A percentile compares a stretch with the other conserved stretches of the same genome.
phyloP scores from a whole-genome alignment of 768 basidiomycete species.

The Hysterangium stoloniferum region DNA sequence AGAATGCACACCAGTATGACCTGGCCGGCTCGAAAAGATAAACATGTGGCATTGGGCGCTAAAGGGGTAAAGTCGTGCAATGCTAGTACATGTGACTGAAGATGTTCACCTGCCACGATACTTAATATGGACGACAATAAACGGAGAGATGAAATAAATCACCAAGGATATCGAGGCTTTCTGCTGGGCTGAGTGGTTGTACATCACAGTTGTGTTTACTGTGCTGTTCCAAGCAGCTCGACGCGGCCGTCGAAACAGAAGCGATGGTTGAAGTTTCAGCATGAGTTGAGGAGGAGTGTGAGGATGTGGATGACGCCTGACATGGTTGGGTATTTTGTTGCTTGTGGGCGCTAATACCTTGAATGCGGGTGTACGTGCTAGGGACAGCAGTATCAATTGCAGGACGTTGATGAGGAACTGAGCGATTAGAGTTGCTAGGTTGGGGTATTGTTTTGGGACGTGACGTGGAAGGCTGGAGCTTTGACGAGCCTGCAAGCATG shows the following conservation, averaged over 20 bases:
- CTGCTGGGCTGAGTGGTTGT: slow-evolving; percentile 3
- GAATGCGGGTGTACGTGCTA: background rate
- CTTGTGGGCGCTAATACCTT: no score
- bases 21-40: slow-evolving; percentile 85
- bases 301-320: background rate
- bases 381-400: slow-evolving; percentile 5
- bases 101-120: slow-evolving; percentile 28
- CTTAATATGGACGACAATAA: background rate
- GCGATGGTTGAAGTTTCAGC: background rate
- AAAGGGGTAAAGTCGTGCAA: slow-evolving; percentile 86
- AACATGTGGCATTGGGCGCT: slow-evolving; percentile 66
- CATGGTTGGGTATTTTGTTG: background rate
- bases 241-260: background rate
- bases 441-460: background rate
- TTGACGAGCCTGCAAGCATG: no score
- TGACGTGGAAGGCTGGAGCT: background rate
- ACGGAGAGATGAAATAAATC: background rate
- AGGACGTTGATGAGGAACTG: background rate
- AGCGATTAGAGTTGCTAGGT: background rate
- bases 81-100: slow-evolving; percentile 59
- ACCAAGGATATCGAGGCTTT: slow-evolving; percentile 8
- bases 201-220: background rate
- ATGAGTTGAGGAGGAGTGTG: no score
- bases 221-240: no score
- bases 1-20: slow-evolving; percentile 26